These are phyloP conservation scores for Candida quercuum DNA, from an alignment of 805 yeast species.

Conservation along the genomic window DNA sequence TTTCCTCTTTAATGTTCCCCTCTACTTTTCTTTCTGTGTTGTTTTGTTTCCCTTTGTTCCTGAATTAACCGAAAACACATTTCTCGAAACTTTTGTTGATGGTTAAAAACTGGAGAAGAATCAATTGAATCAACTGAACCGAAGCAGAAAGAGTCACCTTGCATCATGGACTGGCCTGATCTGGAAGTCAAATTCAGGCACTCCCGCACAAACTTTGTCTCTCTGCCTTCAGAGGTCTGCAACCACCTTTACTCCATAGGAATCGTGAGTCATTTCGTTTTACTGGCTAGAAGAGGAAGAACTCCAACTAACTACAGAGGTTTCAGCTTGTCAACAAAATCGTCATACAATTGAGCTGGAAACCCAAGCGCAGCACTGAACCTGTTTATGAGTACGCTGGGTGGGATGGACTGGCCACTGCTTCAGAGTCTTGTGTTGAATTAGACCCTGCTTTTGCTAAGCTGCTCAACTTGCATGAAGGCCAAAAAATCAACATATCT, in stretches of 20 bases:
- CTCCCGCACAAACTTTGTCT: slow-evolving; percentile 44
- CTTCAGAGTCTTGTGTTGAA: slow-evolving; percentile 36
- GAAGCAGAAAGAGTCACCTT: background rate
- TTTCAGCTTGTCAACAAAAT: slow-evolving; percentile 44
- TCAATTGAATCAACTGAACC: background rate
- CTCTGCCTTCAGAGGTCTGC: slow-evolving; percentile 46
- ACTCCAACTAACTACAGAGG: too few relatives aligned
- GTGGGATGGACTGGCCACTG: slow-evolving; percentile 57
- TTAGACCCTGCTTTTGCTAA: slow-evolving; percentile 66
- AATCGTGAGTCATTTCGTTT: slow-evolving; percentile 30
- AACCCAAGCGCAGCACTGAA: slow-evolving; percentile 19
- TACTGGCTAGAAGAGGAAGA: too few relatives aligned
- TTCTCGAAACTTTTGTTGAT: too few relatives aligned
- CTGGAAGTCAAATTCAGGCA: slow-evolving; percentile 19
- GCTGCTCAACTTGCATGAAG: slow-evolving; percentile 40
- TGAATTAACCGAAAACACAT: background rate
- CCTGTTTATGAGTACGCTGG: slow-evolving; percentile 41
- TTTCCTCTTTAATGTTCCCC: too few relatives aligned
- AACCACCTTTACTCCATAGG: slow-evolving; percentile 43
- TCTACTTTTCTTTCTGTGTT: too few relatives aligned
- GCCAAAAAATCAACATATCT: slow-evolving; percentile 34
- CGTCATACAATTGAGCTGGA: slow-evolving; percentile 41
- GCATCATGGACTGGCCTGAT: background rate
- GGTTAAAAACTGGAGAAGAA: too few relatives aligned
- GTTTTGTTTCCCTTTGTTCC: background rate